Evolutionary conservation across 1,284 basidiomycete species (phyloP), one percentile per base, ranked within the genome.

Genomic region (Cryptococcus deneoformans): DNA sequence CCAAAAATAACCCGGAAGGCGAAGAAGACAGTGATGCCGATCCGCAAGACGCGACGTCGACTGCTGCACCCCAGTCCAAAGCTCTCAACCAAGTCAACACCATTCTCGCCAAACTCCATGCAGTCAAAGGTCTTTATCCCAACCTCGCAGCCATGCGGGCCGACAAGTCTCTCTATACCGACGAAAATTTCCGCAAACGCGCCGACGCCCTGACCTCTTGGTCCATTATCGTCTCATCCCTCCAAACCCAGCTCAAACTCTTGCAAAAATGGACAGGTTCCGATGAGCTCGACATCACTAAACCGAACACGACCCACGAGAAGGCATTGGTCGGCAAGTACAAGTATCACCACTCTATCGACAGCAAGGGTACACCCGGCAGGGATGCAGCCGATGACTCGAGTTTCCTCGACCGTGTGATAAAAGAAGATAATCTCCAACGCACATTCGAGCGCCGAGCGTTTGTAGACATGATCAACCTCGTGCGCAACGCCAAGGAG

Each of bases 391-490:
- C 78, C 82, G 58, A 87, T 83, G 60, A 89, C 85, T 67, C 85
- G 43, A 90, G 87, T 50, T 99, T 99, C 73, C 88, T 98, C 39
- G 96, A 99, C 75, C 86, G 92, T 42, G 82, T 99, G 44, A 83
- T 98, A 59, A 98, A 98, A 75, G 96, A 99, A 77, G 95, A 97
- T 69, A 89, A 88, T 14, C 86, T 98, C 67, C 89, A 96, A 75
- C 84, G 89, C 52, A 93, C 91, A 3, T 98, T 99, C 73, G 92
- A 96, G 77, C 92, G 90, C 71, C 90, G 92, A 34, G 92, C 92
- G 58, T 84, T 99, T 65, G 86, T 87, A 50, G 92, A 90, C 40
- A 86, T 96, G 20, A 88, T 94, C 72, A 82, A 86, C 16, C 87
- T 96, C 65, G 86, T 99, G 56, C 86, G 87, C 52, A 87, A 87